These are phyloP conservation scores for Fusarium haematococcum DNA, from an alignment of 2,329 filamentous ascomycete species.

Conservation along the genomic window DNA sequence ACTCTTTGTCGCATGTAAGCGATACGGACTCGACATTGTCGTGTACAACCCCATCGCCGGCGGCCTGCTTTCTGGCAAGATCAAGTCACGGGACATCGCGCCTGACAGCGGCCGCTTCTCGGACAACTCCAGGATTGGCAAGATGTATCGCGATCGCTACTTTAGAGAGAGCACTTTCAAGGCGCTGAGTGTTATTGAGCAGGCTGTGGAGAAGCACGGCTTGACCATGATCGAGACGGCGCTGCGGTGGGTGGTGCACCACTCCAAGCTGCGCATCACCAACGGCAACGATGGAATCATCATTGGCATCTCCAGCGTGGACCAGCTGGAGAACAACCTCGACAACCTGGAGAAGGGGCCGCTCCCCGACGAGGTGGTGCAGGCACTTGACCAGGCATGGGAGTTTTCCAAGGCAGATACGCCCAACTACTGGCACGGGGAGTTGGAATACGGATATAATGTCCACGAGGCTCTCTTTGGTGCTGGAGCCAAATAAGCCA, in stretches of 20 bases:
- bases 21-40: slow-evolving; percentile 83
- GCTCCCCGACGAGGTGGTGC: slow-evolving; percentile 79
- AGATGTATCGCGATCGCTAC: slow-evolving; percentile 75
- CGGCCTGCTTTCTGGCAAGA: slow-evolving; percentile 83
- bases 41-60: slow-evolving; percentile 87
- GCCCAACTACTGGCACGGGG: slow-evolving; percentile 66
- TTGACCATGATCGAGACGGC: slow-evolving; percentile 79
- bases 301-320: slow-evolving; percentile 68
- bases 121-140: slow-evolving; percentile 64
- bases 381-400: slow-evolving; percentile 84
- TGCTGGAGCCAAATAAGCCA: slow-evolving; percentile 53
- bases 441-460: slow-evolving; percentile 76
- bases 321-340: slow-evolving; percentile 69
- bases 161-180: slow-evolving; percentile 74
- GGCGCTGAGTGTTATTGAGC: slow-evolving; percentile 76
- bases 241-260: slow-evolving; percentile 79
- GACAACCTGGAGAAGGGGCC: slow-evolving; percentile 74
- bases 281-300: slow-evolving; percentile 69
- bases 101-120: slow-evolving; percentile 79
- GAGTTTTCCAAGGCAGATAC: slow-evolving; percentile 70
- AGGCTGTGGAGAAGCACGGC: slow-evolving; percentile 74
- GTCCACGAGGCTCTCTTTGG: slow-evolving; percentile 70
- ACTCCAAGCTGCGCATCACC: slow-evolving; percentile 69
- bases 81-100: slow-evolving; percentile 72
- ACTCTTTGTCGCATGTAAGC: slow-evolving; percentile 77